phyloP scores from a whole-genome alignment of 2,329 filamentous ascomycete species.

The Fusarium mangiferae region DNA sequence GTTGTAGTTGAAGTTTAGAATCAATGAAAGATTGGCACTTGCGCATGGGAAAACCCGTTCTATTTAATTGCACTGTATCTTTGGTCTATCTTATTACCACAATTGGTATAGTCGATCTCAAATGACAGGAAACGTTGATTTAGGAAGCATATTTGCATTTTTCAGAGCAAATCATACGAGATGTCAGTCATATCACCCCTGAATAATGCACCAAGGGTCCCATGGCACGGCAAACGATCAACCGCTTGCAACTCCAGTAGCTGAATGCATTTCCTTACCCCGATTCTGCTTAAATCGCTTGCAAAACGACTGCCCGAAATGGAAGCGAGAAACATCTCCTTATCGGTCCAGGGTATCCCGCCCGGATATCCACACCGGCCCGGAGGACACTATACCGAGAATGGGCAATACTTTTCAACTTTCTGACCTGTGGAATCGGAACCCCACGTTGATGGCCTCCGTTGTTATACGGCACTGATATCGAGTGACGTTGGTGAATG shows the following conservation, averaged over 20 bases:
- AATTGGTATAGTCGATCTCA: not conserved
- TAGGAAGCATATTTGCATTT: not conserved
- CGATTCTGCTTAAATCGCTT: not conserved
- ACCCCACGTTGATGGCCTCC: not conserved
- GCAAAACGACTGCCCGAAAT: conserved; percentile 25
- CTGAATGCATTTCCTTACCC: not conserved
- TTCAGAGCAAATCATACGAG: conserved; percentile 2
- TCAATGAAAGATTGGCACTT: not conserved
- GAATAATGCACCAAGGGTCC: not conserved
- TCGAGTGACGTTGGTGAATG: not conserved
- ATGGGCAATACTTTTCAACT: conserved; percentile 9
- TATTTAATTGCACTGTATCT: conserved; percentile 25
- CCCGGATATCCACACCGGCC: not conserved
- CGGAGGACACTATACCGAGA: conserved; percentile 11
- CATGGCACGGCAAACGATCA: not conserved
- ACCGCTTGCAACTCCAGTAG: too few relatives aligned
- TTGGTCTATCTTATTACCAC: conserved; percentile 34
- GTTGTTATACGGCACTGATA: not conserved
- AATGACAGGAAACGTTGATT: not conserved
- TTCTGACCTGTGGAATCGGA: not conserved
- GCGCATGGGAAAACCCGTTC: not conserved
- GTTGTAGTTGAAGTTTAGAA: not conserved
- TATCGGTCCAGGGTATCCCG: conserved; percentile 10
- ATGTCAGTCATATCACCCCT: not conserved
- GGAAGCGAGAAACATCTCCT: not conserved